Base-by-base conservation (phyloP, 768 basidiomycete species). In the Lactarius trivialis region DNA sequence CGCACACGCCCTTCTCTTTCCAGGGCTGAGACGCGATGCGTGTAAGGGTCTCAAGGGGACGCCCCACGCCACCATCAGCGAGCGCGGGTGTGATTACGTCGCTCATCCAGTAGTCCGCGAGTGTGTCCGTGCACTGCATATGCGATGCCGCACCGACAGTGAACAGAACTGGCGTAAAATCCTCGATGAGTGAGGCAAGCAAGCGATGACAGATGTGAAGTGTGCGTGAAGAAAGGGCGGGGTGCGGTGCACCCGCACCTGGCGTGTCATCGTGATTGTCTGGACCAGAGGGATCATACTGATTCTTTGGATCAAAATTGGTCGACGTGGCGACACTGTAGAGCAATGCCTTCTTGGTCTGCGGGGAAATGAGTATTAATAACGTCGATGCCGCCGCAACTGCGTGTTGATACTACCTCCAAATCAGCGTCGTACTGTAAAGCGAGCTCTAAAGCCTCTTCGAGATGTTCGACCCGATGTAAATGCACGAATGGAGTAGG, bases 151-250 rank as follows among this genome's bases (percentile, higher is more conserved):
- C 78, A 5, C 85, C 80, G 30, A 86, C 81, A 1, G 88, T 88
- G 71, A 91, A 91, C 0, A 91, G 73, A 37, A 84, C 76, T 2
- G 89, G 87, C 0, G 87, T 86, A 70, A 90, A 89, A 70, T 87
- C 79, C 5, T 78, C 78, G 60, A 91, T 82, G 62, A 91, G 71
- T 32, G 68, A 51, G 21, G 68, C 67, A 32, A 73, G 71, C 33
- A 75, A 67, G 17, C 61, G 61, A 34, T 73, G 68, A 58, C 72
- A 74, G 26, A 67, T 60, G 21, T 52, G 64, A 41, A 65, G 69
- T 11, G 58, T 68, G 48, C 70, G 66, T 60, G 67, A 64, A 41
- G 63, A 67, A 65, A 73, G 70, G 26, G 67, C 68, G 21, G 69
- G 65, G 9, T 69, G 60, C 24, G 73, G 68, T 53, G 60, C 52